phyloP scores from a whole-genome alignment of 495 filamentous ascomycete genomes.

The Tuber magnatum region DNA sequence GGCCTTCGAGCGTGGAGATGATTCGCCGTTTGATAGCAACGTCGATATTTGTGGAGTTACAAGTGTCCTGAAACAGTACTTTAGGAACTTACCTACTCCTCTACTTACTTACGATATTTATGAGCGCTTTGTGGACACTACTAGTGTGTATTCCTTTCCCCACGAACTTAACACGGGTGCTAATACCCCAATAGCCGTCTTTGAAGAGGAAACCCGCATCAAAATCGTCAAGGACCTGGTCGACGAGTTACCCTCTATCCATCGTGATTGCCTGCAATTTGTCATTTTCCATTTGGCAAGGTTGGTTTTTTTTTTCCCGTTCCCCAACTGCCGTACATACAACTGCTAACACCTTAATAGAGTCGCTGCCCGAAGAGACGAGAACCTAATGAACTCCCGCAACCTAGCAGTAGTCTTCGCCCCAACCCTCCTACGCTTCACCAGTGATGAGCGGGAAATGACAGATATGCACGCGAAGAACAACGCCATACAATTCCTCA shows the following conservation, averaged over 20 bases:
- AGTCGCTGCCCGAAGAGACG: constrained; percentile 70
- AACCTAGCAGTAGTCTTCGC: constrained; percentile 97
- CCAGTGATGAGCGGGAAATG: constrained; percentile 85
- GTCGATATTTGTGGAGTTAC: constrained; percentile 97
- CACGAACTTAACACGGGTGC: constrained; percentile 10
- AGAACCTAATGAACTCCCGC: constrained; percentile 89
- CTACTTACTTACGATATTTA: constrained; percentile 91
- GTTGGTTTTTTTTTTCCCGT: constrained; percentile 17
- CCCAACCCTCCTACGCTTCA: constrained; percentile 90
- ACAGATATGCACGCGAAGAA: constrained; percentile 92
- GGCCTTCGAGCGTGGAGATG: constrained; percentile 75
- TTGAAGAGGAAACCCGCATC: constrained; percentile 55
- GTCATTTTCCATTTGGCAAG: constrained; percentile 81
- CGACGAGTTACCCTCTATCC: constrained; percentile 67
- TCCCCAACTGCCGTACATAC: neutral
- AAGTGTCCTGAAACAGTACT: constrained; percentile 93
- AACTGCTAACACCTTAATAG: constrained; percentile 43
- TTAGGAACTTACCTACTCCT: constrained; percentile 85
- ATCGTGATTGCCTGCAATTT: constrained; percentile 85
- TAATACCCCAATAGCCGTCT: constrained; percentile 46
- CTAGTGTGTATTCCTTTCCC: constrained; percentile 46
- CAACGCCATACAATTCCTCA: constrained; percentile 76
- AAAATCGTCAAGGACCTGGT: constrained; percentile 62
- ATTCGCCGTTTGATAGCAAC: constrained; percentile 85
- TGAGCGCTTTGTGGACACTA: constrained; percentile 75